Evolutionary conservation across 805 yeast genomes (phyloP), one percentile per base, ranked within the genome.

Genomic region (Saccharomycopsis sp.): DNA sequence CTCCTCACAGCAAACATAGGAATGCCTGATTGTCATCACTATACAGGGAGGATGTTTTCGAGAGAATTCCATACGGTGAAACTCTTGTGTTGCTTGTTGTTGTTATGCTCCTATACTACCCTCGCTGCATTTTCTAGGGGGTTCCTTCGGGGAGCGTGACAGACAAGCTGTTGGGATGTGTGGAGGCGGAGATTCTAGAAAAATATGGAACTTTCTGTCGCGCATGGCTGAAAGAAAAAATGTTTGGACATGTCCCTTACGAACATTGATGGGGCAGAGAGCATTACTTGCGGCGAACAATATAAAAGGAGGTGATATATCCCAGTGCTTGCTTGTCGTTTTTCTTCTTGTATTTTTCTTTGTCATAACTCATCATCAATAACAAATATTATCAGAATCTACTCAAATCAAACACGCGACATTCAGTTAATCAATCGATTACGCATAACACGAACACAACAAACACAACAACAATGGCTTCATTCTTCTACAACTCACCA

Each of bases 401-500:
- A n/a, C n/a, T n/a, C n/a, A n/a, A n/a, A n/a, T n/a, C n/a, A n/a
- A n/a, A n/a, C n/a, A n/a, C n/a, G n/a, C n/a, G n/a, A n/a, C n/a
- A n/a, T n/a, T n/a, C n/a, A n/a, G n/a, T n/a, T n/a, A 7, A 7
- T 12, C 5, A 29, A 29, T 29, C 37, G 12, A 29, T 29, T 7
- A 29, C 5, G 12, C 5, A 29, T 7, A 7, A 29, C 5, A 7
- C 12, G 20, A 44, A n/a, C 8, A 44, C 48, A 16, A 44, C 48
- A 44, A 12, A 4, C 16, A n/a, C n/a, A n/a, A n/a, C n/a, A n/a
- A 44, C 4, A 12, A 44, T 44, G 48, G 8, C 48, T 44, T 44
- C 21, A 44, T 44, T 44, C 21, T 44, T 44, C 21, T 16, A 44
- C 61, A 68, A 69, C 67, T 69, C 74, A 54, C 79, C 79, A 70